Base-by-base conservation (phyloP, 2,329 filamentous ascomycete genomes). In the Aureobasidium lini region DNA sequence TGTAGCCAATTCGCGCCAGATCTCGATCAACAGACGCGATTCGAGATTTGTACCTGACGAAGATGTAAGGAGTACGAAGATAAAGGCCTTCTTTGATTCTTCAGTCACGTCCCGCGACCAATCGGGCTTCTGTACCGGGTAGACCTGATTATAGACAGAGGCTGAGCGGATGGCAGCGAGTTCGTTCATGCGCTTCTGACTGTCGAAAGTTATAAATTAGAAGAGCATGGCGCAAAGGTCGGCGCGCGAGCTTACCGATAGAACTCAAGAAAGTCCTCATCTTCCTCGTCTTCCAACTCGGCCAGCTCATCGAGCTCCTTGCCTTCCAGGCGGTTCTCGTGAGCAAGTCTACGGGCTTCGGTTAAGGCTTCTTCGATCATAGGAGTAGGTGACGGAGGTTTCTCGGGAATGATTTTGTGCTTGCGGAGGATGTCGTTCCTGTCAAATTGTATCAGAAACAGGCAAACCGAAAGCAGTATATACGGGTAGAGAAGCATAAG, bases 341-440 rank as follows among this genome's bases (percentile, higher is more conserved):
- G 86, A 31, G 92, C 92, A 63, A 95, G 80, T 66, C 86, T 80
- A 61, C 89, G 84, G 11, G 89, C 94, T 76, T 96, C 89, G 18
- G 87, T 74, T 48, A 99, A 84, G 4, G 94, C 94, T 78, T 97
- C 93, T 76, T 99, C 88, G 68, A 99, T 96, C 77, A 96, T 87
- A 6, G 92, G 91, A 2, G 94, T 96, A 2, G 94, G 94, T 47
- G 93, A 96, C 3, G 92, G 91, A 0, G 93, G 91, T 72, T 96
- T 97, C 72, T 97, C 92, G n/a, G 94, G 94, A 63, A 99, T 97
- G 65, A 99, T 81, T 65, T 91, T 90, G 78, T 99, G 91, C 74
- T 95, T 95, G 67, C 94, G 89, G 60, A 99, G 85, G 69, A 99
- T 99, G 67, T 99, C 94, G 73, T 99, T 99, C 92, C 92, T 96